Percentiles rank a stretch among this genome's conserved stretches.
Conservation (phyloP, 2,329 filamentous ascomycete species). For the Aspergillus fructus region DNA sequence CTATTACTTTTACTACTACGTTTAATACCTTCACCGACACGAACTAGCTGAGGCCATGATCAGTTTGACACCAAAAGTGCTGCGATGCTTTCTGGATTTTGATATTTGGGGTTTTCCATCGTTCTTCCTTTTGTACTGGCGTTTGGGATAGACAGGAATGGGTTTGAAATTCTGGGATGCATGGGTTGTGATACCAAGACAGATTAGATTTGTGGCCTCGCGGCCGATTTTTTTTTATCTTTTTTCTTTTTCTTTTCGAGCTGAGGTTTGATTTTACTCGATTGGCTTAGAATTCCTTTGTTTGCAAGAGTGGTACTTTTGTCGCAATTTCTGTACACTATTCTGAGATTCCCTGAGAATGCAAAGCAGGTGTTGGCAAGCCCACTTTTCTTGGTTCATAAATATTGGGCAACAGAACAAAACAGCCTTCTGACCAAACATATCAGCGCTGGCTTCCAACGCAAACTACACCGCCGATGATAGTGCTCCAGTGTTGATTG, state of each 20-base stretch:
- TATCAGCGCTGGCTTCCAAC: slow-evolving; percentile 3
- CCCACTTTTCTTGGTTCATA: not conserved
- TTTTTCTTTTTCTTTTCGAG: slow-evolving; percentile 20
- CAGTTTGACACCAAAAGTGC: slow-evolving; percentile 25
- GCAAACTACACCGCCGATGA: slow-evolving; percentile 10
- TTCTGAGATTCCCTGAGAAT: slow-evolving; percentile 16
- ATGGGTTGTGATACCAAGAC: slow-evolving; percentile 41
- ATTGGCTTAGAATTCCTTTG: slow-evolving; percentile 12
- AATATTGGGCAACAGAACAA: slow-evolving; percentile 3
- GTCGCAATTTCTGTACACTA: slow-evolving; percentile 17
- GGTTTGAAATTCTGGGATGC: slow-evolving; percentile 32
- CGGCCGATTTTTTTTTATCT: slow-evolving; percentile 30
- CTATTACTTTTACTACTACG: slow-evolving; percentile 7
- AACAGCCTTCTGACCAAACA: slow-evolving; percentile 10
- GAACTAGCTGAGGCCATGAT: slow-evolving; percentile 20
- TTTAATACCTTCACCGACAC: slow-evolving; percentile 19
- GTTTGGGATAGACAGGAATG: slow-evolving; percentile 41
- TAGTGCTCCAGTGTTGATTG: slow-evolving; percentile 16
- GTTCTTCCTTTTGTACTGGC: slow-evolving; percentile 26
- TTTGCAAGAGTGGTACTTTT: slow-evolving; percentile 22
- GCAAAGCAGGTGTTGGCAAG: slow-evolving; percentile 15
- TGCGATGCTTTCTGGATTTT: slow-evolving; percentile 16
- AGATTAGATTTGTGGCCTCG: slow-evolving; percentile 40
- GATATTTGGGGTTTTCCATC: slow-evolving; percentile 13
- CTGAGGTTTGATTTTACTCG: slow-evolving; percentile 1